Conservation (phyloP, 192 early-diverging fungal genomes). For the Backusella australiensis region DNA sequence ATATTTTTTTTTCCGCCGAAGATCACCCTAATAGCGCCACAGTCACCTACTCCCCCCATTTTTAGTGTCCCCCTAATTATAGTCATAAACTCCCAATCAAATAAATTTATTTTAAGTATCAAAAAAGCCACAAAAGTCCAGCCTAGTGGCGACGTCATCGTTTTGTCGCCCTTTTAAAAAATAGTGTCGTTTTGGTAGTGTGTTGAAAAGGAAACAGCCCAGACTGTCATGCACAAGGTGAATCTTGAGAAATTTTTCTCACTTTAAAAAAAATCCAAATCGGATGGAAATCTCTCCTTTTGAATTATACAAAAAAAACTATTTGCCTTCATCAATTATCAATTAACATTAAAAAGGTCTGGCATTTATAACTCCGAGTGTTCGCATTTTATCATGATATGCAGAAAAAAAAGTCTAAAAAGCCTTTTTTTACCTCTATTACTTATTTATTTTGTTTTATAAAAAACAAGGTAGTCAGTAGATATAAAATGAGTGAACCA, state of each 20-base stretch:
- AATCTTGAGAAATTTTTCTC: neutral
- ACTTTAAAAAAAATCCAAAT: too few relatives aligned
- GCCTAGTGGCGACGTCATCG: neutral
- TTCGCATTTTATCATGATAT: neutral
- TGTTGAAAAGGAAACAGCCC: slow-evolving; percentile 3
- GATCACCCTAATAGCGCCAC: slow-evolving; percentile 3
- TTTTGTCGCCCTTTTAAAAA: neutral
- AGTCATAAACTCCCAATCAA: neutral
- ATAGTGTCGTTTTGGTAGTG: neutral
- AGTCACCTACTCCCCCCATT: neutral
- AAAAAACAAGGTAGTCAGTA: neutral
- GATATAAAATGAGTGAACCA: slow-evolving; percentile 1
- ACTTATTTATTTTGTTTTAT: neutral
- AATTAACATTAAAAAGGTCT: neutral
- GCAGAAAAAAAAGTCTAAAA: neutral
- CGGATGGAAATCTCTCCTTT: neutral
- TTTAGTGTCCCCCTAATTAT: neutral
- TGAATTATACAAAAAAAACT: neutral
- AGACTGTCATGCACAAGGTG: neutral
- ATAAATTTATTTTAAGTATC: neutral
- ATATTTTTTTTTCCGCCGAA: slow-evolving; percentile 15
- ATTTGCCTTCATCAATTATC: neutral
- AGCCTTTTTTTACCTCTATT: neutral
- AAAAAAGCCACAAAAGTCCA: neutral
- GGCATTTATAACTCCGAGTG: neutral